Evolutionary conservation across 176 grass and related monocot genomes (phyloP).

Genomic region (Echinochloa phyllopogon): DNA sequence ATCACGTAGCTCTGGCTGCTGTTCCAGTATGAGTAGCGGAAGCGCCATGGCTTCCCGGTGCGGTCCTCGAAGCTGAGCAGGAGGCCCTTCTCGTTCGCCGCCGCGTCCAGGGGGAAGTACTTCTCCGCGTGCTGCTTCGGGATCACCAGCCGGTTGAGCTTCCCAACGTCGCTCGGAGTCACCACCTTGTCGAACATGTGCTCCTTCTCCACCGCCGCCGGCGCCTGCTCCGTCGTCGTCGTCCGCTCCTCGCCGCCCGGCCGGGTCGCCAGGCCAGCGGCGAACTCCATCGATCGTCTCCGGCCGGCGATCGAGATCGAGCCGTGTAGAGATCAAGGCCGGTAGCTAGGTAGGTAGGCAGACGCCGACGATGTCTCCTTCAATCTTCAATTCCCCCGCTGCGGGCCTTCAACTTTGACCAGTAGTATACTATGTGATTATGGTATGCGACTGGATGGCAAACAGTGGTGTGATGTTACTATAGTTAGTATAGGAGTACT

Average conservation of each 20-base stretch:
- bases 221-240: not conserved
- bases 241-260: not conserved
- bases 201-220: constrained; percentile 69
- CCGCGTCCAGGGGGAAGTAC: constrained; percentile 85
- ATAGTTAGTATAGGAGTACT: constrained; percentile 42
- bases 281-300: constrained; percentile 48
- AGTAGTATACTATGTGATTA: not conserved
- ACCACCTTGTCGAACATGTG: constrained; percentile 99
- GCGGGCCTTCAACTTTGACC: constrained; percentile 45
- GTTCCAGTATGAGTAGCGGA: constrained; percentile 99
- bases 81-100: constrained; percentile 79
- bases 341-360: constrained; percentile 7
- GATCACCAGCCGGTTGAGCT: constrained; percentile 98
- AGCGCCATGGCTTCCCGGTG: constrained; percentile 89
- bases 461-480: constrained; percentile 9
- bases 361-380: not conserved
- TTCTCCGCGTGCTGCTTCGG: constrained; percentile 99
- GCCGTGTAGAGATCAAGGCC: no score
- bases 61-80: constrained; percentile 95
- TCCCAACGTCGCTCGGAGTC: constrained; percentile 97
- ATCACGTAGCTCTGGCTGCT: constrained; percentile 99
- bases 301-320: not conserved
- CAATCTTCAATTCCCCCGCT: not conserved
- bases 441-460: constrained; percentile 22
- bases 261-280: constrained; percentile 34